Conservation (phyloP, 805 yeast genomes). For the Kodamaea lidongshanica region DNA sequence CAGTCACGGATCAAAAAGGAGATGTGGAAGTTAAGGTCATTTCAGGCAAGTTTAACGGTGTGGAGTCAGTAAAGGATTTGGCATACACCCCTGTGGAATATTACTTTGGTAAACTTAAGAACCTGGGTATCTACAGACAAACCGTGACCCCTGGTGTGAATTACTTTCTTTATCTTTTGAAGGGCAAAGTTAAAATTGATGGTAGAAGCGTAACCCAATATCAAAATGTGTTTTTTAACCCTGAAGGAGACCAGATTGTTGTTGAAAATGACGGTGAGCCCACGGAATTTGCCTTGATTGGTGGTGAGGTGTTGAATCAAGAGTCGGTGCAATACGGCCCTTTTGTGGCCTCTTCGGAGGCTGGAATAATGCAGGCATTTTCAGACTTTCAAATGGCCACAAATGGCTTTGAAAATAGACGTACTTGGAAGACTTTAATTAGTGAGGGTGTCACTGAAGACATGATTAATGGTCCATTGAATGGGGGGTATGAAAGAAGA, state of each 20-base stretch:
- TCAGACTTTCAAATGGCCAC: constrained; percentile 61
- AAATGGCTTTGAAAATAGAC: constrained; percentile 66
- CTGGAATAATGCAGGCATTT: constrained; percentile 64
- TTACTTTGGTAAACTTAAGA: constrained; percentile 57
- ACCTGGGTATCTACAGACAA: constrained; percentile 65
- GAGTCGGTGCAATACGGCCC: constrained; percentile 86
- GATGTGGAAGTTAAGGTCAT: constrained; percentile 64
- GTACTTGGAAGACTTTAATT: constrained; percentile 54
- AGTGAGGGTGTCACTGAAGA: constrained; percentile 38
- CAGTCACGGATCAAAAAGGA: constrained; percentile 55
- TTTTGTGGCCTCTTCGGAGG: constrained; percentile 70
- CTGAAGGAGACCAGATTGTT: constrained; percentile 52
- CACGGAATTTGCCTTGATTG: constrained; percentile 64
- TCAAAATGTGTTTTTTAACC: constrained; percentile 57
- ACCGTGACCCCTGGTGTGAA: constrained; percentile 55
- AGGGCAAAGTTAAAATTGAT: constrained; percentile 49
- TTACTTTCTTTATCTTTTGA: constrained; percentile 60
- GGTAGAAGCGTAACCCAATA: constrained; percentile 36
- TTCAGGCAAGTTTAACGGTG: constrained; percentile 71
- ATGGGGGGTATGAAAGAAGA: constrained; percentile 29
- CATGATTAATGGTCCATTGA: constrained; percentile 35
- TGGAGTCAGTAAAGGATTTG: constrained; percentile 64
- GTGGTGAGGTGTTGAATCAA: constrained; percentile 71
- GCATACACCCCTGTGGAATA: constrained; percentile 79
- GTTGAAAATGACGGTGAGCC: constrained; percentile 34